Evolutionary conservation across 2,329 filamentous ascomycete genomes (phyloP).

Genomic region (Drechslerella stenobrocha): DNA sequence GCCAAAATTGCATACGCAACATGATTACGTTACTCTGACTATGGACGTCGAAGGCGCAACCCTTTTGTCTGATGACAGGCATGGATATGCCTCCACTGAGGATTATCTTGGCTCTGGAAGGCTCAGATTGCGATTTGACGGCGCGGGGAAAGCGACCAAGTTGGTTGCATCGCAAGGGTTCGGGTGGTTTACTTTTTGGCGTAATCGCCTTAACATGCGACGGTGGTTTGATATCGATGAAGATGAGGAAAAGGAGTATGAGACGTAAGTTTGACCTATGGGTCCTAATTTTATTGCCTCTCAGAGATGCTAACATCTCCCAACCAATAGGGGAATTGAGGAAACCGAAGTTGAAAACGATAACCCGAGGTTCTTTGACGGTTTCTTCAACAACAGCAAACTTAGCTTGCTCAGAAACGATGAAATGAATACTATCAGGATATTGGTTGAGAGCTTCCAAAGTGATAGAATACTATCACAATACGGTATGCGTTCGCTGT

Average conservation of each 20-base stretch:
- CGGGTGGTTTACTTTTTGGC: slow-evolving; percentile 43
- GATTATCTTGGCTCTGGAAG: slow-evolving; percentile 36
- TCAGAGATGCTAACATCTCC: neutral
- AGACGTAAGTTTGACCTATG: slow-evolving; percentile 8
- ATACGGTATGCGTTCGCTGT: slow-evolving; percentile 17
- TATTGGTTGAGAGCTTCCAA: slow-evolving; percentile 30
- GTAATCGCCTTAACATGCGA: slow-evolving; percentile 36
- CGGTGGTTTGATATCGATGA: slow-evolving; percentile 43
- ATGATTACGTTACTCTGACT: slow-evolving; percentile 30
- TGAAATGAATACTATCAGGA: slow-evolving; percentile 28
- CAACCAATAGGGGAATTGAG: slow-evolving; percentile 27
- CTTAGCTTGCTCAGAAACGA: slow-evolving; percentile 28
- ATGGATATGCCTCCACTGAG: slow-evolving; percentile 3
- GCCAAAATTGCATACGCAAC: slow-evolving; percentile 27
- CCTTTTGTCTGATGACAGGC: slow-evolving; percentile 20
- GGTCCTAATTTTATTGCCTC: neutral
- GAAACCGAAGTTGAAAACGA: slow-evolving; percentile 24
- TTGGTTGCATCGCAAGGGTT: slow-evolving; percentile 30
- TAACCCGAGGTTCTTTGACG: slow-evolving; percentile 27
- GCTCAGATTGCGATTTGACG: slow-evolving; percentile 30
- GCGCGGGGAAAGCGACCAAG: slow-evolving; percentile 9
- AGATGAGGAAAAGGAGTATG: slow-evolving; percentile 39
- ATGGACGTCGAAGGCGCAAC: slow-evolving; percentile 41
- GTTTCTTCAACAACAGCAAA: slow-evolving; percentile 41
- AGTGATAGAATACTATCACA: slow-evolving; percentile 38